These are phyloP conservation scores for Pseudonitzschia multiseries DNA, from an alignment of 108 stramenopile species.

Conservation along the genomic window DNA sequence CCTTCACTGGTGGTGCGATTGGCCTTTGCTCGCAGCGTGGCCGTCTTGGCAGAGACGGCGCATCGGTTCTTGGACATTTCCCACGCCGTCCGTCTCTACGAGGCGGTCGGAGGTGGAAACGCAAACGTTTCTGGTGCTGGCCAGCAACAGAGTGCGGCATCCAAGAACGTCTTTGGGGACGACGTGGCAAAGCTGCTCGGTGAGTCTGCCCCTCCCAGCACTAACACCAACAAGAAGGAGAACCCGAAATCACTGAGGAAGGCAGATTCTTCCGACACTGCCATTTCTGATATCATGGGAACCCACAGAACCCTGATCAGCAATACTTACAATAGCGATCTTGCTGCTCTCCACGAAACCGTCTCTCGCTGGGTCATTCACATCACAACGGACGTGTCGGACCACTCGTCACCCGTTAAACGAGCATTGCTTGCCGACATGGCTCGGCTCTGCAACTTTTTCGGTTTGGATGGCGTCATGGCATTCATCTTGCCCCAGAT, in stretches of 20 bases:
- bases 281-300: constrained; percentile 20
- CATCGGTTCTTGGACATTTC: constrained; percentile 88
- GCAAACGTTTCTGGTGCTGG: neutral
- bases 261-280: constrained; percentile 23
- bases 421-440: constrained; percentile 82
- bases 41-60: constrained; percentile 81
- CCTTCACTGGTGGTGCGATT: constrained; percentile 75
- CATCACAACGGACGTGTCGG: constrained; percentile 84
- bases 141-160: neutral
- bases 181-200: constrained; percentile 48
- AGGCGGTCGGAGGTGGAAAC: constrained; percentile 69
- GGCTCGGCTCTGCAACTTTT: constrained; percentile 88
- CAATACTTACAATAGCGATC: constrained; percentile 77
- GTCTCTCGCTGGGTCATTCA: constrained; percentile 86
- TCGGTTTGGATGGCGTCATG: constrained; percentile 85
- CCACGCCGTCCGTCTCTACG: constrained; percentile 78
- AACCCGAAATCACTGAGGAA: constrained; percentile 17
- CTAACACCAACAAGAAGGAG: neutral
- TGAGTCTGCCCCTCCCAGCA: neutral
- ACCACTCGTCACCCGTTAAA: constrained; percentile 80
- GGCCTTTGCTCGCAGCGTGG: constrained; percentile 84
- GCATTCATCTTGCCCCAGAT: constrained; percentile 90
- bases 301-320: constrained; percentile 43
- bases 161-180: constrained; percentile 44
- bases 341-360: constrained; percentile 73